Evolutionary conservation across 495 filamentous ascomycete species (phyloP).

Genomic region (Wilcoxina mikolae): DNA sequence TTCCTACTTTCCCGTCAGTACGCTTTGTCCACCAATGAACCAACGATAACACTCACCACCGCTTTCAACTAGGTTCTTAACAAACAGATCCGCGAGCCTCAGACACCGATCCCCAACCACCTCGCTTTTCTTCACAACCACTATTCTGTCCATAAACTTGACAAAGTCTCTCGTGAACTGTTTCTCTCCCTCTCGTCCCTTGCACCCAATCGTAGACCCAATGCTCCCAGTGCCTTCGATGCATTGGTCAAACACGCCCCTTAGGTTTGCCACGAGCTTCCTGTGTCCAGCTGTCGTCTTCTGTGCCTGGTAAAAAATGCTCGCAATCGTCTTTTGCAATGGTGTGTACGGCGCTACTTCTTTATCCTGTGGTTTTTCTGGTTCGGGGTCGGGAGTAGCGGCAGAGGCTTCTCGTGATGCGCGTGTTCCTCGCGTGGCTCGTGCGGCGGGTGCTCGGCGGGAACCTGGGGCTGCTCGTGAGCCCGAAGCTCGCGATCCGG

Average conservation of each 20-base stretch:
- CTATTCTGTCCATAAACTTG: conserved; percentile 62
- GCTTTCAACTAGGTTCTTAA: conserved; percentile 71
- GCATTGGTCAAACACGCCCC: conserved; percentile 79
- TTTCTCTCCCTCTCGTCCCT: conserved; percentile 45
- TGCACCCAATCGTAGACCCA: conserved; percentile 25
- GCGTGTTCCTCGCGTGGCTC: background rate
- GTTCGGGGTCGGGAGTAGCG: conserved; percentile 14
- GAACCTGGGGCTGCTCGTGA: background rate
- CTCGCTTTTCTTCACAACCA: conserved; percentile 86
- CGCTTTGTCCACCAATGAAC: background rate
- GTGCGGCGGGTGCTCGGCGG: background rate
- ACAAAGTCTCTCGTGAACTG: conserved; percentile 77
- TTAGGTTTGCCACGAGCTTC: conserved; percentile 69
- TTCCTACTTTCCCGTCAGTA: background rate
- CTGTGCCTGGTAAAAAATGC: conserved; percentile 74
- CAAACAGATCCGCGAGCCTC: conserved; percentile 69
- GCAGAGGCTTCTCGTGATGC: background rate
- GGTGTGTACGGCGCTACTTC: conserved; percentile 10
- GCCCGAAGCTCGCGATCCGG: background rate
- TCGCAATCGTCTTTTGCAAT: conserved; percentile 17
- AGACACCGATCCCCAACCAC: conserved; percentile 71
- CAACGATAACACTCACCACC: conserved; percentile 32
- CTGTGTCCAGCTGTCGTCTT: conserved; percentile 73
- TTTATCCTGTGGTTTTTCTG: background rate
- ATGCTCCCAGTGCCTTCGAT: conserved; percentile 47